phyloP scores from a whole-genome alignment of 2,329 filamentous ascomycete genomes.

The Rhytidhysteron rufulum region DNA sequence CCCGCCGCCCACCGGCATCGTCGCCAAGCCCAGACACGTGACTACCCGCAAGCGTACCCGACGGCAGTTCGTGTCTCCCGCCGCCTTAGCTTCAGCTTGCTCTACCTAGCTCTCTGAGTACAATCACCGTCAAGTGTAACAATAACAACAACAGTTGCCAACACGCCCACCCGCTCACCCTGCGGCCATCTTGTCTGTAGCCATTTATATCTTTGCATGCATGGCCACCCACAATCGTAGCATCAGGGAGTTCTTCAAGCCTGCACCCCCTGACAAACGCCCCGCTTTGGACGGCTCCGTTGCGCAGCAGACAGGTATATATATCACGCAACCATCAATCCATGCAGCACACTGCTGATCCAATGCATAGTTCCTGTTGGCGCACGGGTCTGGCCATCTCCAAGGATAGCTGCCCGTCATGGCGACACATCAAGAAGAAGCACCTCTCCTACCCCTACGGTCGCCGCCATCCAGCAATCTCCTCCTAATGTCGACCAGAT shows the following conservation, averaged over 20 bases:
- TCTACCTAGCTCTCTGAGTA: no score
- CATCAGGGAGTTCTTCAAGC: conserved; percentile 48
- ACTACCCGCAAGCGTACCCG: no score
- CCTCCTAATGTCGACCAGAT: conserved; percentile 2
- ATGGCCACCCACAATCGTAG: conserved; percentile 26
- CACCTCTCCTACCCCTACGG: conserved; percentile 3
- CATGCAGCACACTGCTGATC: background rate
- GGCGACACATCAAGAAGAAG: background rate
- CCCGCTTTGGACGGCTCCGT: conserved; percentile 16
- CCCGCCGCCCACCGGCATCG: no score
- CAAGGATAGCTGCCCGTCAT: conserved; percentile 2
- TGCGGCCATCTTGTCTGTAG: no score
- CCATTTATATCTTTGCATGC: no score
- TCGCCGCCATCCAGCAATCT: background rate
- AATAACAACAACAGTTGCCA: no score
- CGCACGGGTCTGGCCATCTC: conserved; percentile 6
- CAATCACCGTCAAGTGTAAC: no score
- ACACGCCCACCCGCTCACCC: no score
- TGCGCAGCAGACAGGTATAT: conserved; percentile 20
- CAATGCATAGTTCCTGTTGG: no score
- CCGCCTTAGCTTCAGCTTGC: no score
- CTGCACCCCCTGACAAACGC: conserved; percentile 26
- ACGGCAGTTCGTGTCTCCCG: no score
- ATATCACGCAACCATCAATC: background rate
- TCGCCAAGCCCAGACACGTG: no score